Evolutionary conservation across 2,329 filamentous ascomycete genomes (phyloP).

Genomic region (Conoideocrella luteorostrata): DNA sequence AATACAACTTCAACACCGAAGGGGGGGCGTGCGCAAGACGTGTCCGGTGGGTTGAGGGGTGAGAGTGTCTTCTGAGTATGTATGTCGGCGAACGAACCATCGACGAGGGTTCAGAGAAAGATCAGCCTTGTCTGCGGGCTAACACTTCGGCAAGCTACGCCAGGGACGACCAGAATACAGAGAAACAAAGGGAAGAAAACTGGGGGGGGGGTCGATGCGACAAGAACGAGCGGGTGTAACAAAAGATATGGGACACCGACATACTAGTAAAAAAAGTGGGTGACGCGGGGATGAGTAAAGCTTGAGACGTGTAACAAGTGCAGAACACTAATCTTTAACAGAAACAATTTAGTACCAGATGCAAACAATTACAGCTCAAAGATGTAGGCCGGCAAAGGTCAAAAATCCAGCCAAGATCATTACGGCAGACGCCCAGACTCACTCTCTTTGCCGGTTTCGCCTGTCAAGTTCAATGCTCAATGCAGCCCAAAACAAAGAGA

Average conservation of each 20-base stretch:
- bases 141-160: constrained; percentile 1
- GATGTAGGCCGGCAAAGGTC: too few species aligned
- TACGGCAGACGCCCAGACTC: too few species aligned
- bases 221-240: background rate
- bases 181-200: too few species aligned
- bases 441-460: too few species aligned
- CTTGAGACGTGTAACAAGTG: background rate
- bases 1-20: too few species aligned
- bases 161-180: constrained; percentile 4
- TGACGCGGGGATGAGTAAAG: background rate
- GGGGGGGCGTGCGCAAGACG: background rate
- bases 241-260: background rate
- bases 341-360: too few species aligned
- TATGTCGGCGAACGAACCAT: background rate
- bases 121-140: constrained; percentile 2
- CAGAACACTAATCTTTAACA: too few species aligned
- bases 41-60: background rate
- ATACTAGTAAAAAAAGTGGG: background rate
- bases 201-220: background rate
- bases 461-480: too few species aligned
- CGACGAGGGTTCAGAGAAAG: background rate
- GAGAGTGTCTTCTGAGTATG: too few species aligned
- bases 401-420: too few species aligned
- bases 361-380: too few species aligned
- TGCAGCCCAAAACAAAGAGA: too few species aligned